phyloP scores from a whole-genome alignment of 768 basidiomycete genomes.

The Pulveroboletus sp. region DNA sequence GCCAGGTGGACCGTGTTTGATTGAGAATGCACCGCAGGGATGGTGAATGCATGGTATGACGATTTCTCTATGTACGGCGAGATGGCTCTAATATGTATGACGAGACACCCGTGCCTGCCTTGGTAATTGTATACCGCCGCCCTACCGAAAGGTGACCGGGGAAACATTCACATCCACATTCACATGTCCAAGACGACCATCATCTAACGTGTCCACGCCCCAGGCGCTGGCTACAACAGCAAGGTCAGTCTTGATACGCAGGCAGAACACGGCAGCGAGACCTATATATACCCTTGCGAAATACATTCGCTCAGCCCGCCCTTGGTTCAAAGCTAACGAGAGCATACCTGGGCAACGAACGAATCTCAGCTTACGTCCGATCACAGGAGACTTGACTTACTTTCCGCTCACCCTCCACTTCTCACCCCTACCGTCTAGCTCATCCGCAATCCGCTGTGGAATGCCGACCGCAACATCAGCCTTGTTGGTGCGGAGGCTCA shows the following conservation, averaged over 20 bases:
- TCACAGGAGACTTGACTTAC: slow-evolving; percentile 35
- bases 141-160: too few species aligned
- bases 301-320: not conserved
- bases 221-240: not conserved
- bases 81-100: too few species aligned
- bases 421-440: slow-evolving; percentile 57
- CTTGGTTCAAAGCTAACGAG: slow-evolving; percentile 30
- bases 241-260: not conserved
- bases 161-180: too few species aligned
- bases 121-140: too few species aligned
- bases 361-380: not conserved
- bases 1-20: too few species aligned
- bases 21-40: too few species aligned
- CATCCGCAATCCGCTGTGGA: slow-evolving; percentile 55
- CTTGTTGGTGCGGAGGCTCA: slow-evolving; percentile 91
- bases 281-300: too few species aligned
- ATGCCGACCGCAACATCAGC: slow-evolving; percentile 92
- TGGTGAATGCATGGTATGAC: too few species aligned
- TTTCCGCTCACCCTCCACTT: slow-evolving; percentile 80
- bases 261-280: not conserved
- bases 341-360: slow-evolving; percentile 21
- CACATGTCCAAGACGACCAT: not conserved
- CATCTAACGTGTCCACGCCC: not conserved
- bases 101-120: too few species aligned
- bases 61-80: too few species aligned